phyloP scores from a whole-genome alignment of 805 yeast genomes.

The Zygotorulaspora sp. region DNA sequence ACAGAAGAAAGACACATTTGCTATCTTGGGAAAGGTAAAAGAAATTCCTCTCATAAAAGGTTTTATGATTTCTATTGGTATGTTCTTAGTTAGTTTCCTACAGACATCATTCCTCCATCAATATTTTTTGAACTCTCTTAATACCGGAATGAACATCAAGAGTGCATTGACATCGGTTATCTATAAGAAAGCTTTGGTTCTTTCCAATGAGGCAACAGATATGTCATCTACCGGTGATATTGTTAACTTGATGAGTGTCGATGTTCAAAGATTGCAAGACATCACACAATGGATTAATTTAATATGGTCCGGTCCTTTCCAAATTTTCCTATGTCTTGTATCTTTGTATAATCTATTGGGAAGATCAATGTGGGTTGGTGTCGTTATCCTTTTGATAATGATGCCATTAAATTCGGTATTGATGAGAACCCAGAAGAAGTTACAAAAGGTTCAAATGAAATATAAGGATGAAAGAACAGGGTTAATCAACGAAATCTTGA shows the following conservation, averaged over 20 bases:
- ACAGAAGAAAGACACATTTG: conserved; percentile 17
- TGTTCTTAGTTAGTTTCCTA: conserved; percentile 72
- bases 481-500: conserved; percentile 78
- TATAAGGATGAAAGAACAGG: conserved; percentile 90
- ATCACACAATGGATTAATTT: conserved; percentile 72
- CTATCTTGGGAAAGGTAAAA: conserved; percentile 24
- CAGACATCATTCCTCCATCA: conserved; percentile 77
- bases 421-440: conserved; percentile 59
- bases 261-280: conserved; percentile 83
- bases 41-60: conserved; percentile 67
- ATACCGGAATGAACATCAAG: conserved; percentile 71
- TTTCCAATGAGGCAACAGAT: conserved; percentile 69
- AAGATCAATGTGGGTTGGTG: conserved; percentile 95
- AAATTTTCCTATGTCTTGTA: conserved; percentile 67
- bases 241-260: conserved; percentile 92
- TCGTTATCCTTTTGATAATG: conserved; percentile 67
- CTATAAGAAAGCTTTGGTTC: conserved; percentile 60
- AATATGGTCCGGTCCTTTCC: conserved; percentile 92
- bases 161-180: conserved; percentile 63
- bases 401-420: conserved; percentile 73
- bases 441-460: conserved; percentile 84
- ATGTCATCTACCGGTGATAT: conserved; percentile 84
- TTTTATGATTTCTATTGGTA: conserved; percentile 64
- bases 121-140: conserved; percentile 69
- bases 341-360: conserved; percentile 74